A percentile compares a stretch with the other conserved stretches of the same genome.
Conservation (phyloP, 2,329 filamentous ascomycete genomes). For the Anthostomella pinea region DNA sequence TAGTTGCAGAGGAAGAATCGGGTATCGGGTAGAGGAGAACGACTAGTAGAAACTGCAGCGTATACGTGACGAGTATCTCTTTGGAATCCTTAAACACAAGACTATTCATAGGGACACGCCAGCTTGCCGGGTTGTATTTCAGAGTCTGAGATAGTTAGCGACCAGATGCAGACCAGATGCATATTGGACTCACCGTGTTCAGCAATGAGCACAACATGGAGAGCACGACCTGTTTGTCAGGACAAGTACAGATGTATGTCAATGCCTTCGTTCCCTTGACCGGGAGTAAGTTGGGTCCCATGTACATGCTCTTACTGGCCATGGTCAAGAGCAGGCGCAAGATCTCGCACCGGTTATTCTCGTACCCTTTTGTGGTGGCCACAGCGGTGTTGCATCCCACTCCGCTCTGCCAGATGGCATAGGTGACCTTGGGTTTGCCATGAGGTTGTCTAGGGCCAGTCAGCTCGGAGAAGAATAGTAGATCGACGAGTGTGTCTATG, state of each 20-base stretch:
- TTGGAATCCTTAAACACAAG: conserved; percentile 89
- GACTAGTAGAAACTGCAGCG: conserved; percentile 83
- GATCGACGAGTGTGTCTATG: conserved; percentile 82
- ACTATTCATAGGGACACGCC: conserved; percentile 92
- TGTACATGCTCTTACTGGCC: conserved; percentile 90
- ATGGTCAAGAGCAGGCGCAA: conserved; percentile 81
- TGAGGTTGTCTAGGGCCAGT: conserved; percentile 73
- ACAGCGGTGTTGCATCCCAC: conserved; percentile 91
- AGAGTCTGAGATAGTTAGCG: conserved; percentile 59
- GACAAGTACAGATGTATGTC: conserved; percentile 82
- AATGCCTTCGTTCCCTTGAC: conserved; percentile 79
- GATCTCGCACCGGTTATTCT: conserved; percentile 90
- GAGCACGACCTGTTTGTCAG: conserved; percentile 88
- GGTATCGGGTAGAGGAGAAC: conserved; percentile 85
- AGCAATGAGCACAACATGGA: conserved; percentile 88
- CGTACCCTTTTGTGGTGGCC: conserved; percentile 84
- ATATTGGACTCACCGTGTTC: conserved; percentile 69
- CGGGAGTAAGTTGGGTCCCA: conserved; percentile 74
- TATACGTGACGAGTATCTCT: conserved; percentile 87
- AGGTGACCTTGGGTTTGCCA: conserved; percentile 77
- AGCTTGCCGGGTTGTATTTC: conserved; percentile 92
- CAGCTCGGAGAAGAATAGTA: conserved; percentile 89
- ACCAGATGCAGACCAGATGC: not conserved
- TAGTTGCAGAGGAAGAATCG: conserved; percentile 61
- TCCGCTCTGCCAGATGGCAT: conserved; percentile 96